phyloP scores from a whole-genome alignment of 306 rosid species.

The Citrullus mucosospermus region DNA sequence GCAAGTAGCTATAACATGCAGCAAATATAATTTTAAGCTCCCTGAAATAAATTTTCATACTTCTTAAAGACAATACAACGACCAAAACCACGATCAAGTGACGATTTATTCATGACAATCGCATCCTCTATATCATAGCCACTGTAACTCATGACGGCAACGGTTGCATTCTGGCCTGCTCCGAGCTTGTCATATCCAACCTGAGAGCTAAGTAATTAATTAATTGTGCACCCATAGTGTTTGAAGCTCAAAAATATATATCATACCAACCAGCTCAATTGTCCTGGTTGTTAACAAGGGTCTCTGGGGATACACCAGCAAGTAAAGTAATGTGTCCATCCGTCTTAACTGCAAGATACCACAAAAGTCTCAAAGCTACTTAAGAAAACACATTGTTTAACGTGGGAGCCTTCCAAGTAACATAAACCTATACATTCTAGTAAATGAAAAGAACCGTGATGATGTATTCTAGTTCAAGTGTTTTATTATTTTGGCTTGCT shows the following conservation, averaged over 20 bases:
- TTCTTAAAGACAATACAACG: slow-evolving; percentile 92
- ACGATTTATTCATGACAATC: slow-evolving; percentile 92
- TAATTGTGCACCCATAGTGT: not conserved
- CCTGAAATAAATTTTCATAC: slow-evolving; percentile 16
- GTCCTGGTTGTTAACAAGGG: slow-evolving; percentile 83
- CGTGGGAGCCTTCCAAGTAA: not conserved
- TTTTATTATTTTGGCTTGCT: no score
- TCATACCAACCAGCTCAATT: slow-evolving; percentile 78
- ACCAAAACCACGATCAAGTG: slow-evolving; percentile 98
- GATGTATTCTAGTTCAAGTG: no score
- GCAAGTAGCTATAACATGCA: not conserved
- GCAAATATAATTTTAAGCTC: slow-evolving; percentile 15
- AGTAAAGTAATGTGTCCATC: slow-evolving; percentile 74
- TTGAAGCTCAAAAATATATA: not conserved
- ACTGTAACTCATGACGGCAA: slow-evolving; percentile 97
- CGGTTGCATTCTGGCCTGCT: slow-evolving; percentile 98
- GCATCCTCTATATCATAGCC: slow-evolving; percentile 99
- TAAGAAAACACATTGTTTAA: not conserved
- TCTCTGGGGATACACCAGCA: slow-evolving; percentile 88
- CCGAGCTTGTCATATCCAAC: slow-evolving; percentile 98
- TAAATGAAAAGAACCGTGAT: not conserved
- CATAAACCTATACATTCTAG: not conserved
- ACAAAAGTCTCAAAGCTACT: not conserved
- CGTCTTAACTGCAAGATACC: slow-evolving; percentile 43
- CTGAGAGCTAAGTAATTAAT: slow-evolving; percentile 28